Conservation (phyloP, 352 stramenopile species). For the Pythium periplocum region DNA sequence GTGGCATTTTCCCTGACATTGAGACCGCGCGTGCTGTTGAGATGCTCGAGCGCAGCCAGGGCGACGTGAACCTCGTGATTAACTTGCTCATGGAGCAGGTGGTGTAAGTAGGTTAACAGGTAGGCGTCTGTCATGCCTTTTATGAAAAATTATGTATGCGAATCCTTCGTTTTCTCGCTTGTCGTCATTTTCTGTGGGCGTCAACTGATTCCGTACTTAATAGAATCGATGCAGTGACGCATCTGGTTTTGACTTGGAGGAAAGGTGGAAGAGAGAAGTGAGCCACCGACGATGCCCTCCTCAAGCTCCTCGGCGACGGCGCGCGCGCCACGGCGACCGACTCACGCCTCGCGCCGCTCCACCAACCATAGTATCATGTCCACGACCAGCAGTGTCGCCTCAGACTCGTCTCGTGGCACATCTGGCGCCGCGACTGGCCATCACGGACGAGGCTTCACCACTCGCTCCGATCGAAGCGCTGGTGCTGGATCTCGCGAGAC, state of each 20-base stretch:
- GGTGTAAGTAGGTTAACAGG: slow-evolving; percentile 4
- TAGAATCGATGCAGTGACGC: too few relatives aligned
- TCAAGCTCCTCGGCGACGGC: too few relatives aligned
- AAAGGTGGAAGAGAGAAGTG: too few relatives aligned
- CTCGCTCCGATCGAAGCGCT: not conserved
- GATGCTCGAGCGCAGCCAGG: slow-evolving; percentile 53
- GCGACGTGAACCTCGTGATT: slow-evolving; percentile 69
- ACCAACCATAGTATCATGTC: slow-evolving; percentile 13
- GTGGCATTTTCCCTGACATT: slow-evolving; percentile 59
- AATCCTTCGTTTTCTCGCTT: too few relatives aligned
- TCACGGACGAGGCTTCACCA: not conserved
- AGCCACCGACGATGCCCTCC: too few relatives aligned
- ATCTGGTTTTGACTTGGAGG: too few relatives aligned
- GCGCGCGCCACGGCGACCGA: too few relatives aligned
- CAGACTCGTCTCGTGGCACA: slow-evolving; percentile 5
- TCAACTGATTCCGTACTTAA: too few relatives aligned
- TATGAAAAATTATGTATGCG: too few relatives aligned
- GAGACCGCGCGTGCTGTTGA: slow-evolving; percentile 38
- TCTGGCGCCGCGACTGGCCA: not conserved
- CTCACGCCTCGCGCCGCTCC: slow-evolving; percentile 2
- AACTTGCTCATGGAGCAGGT: slow-evolving; percentile 63
- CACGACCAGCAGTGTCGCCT: slow-evolving; percentile 1
- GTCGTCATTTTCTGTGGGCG: too few relatives aligned
- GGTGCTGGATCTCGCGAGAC: slow-evolving; percentile 6
- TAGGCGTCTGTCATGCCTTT: too few relatives aligned